A percentile compares a stretch with the other conserved stretches of the same genome.
Evolutionary conservation across 2,329 filamentous ascomycete species (phyloP).

Genomic region (Blumeriella jaapii): DNA sequence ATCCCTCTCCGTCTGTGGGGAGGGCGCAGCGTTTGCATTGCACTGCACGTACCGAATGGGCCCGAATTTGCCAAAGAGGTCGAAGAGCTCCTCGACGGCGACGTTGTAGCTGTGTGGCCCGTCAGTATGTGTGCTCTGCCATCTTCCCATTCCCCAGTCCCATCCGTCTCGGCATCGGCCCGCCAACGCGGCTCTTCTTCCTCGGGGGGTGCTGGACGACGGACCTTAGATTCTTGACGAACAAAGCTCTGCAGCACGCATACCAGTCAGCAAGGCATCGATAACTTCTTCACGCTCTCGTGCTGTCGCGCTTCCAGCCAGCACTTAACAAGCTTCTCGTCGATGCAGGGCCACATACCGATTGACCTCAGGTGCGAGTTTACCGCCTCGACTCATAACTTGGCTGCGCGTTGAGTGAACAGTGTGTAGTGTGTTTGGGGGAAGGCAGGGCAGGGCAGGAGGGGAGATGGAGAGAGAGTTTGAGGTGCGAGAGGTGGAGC

Average conservation of each 20-base stretch:
- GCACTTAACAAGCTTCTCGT: too few relatives aligned
- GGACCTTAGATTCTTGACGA: slow-evolving; percentile 99
- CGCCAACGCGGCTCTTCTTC: too few relatives aligned
- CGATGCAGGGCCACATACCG: slow-evolving; percentile 65
- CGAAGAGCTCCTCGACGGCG: slow-evolving; percentile 93
- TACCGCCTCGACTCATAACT: slow-evolving; percentile 93
- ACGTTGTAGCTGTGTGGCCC: slow-evolving; percentile 82
- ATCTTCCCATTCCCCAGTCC: slow-evolving; percentile 29
- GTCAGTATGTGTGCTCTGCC: slow-evolving; percentile 34
- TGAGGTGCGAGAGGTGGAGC: too few relatives aligned
- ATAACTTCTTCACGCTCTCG: slow-evolving; percentile 1
- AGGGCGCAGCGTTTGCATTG: slow-evolving; percentile 3
- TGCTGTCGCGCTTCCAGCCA: too few relatives aligned
- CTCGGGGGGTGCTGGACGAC: slow-evolving; percentile 26
- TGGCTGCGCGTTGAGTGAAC: slow-evolving; percentile 29
- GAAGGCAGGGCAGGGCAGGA: too few relatives aligned
- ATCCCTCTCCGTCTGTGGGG: too few relatives aligned
- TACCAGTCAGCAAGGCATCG: slow-evolving; percentile 17
- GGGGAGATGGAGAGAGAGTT: slow-evolving; percentile 6
- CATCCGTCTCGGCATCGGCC: too few relatives aligned
- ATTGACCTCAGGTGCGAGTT: slow-evolving; percentile 99
- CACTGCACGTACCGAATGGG: slow-evolving; percentile 85
- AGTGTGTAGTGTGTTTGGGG: too few relatives aligned
- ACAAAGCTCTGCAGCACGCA: slow-evolving; percentile 67
- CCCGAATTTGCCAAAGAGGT: slow-evolving; percentile 96